Percentiles rank a stretch among this genome's conserved stretches.
Evolutionary conservation across 2,329 filamentous ascomycete species (phyloP).

Genomic region (Fusarium xylarioides): DNA sequence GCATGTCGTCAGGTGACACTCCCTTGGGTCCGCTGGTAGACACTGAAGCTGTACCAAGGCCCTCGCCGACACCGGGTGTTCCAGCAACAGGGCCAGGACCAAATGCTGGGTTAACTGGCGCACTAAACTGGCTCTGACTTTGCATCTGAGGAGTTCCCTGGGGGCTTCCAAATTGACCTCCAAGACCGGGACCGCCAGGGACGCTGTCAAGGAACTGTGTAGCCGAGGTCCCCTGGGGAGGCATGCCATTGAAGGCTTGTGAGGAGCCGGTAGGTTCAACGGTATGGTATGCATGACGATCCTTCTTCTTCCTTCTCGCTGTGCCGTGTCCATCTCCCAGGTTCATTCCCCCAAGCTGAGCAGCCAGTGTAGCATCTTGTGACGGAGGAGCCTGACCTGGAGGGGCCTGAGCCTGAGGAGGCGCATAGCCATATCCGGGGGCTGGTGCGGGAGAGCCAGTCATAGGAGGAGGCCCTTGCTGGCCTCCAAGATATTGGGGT

Average conservation of each 20-base stretch:
- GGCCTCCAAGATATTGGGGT: slow-evolving; percentile 52
- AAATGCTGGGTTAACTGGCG: slow-evolving; percentile 60
- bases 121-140: slow-evolving; percentile 67
- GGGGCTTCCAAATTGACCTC: slow-evolving; percentile 57
- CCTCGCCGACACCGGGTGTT: slow-evolving; percentile 39
- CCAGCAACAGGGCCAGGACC: slow-evolving; percentile 35
- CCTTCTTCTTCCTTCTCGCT: slow-evolving; percentile 85
- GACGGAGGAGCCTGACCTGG: slow-evolving; percentile 45
- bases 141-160: slow-evolving; percentile 54
- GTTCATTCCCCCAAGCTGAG: slow-evolving; percentile 82
- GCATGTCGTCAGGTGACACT: slow-evolving; percentile 91
- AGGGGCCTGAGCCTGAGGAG: slow-evolving; percentile 40
- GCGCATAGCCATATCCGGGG: slow-evolving; percentile 43
- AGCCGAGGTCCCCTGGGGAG: slow-evolving; percentile 62
- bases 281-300: slow-evolving; percentile 90
- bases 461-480: slow-evolving; percentile 42
- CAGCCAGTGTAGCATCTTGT: slow-evolving; percentile 64
- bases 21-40: slow-evolving; percentile 53
- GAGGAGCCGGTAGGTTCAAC: slow-evolving; percentile 77
- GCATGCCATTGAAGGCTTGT: slow-evolving; percentile 75
- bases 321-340: slow-evolving; percentile 64
- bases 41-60: slow-evolving; percentile 47
- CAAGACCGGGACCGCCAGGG: slow-evolving; percentile 45
- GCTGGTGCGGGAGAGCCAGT: slow-evolving; percentile 39
- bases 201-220: slow-evolving; percentile 52